Evolutionary conservation across 1,139 yeast genomes (phyloP).

Genomic region (Suhomyces anneliseae): DNA sequence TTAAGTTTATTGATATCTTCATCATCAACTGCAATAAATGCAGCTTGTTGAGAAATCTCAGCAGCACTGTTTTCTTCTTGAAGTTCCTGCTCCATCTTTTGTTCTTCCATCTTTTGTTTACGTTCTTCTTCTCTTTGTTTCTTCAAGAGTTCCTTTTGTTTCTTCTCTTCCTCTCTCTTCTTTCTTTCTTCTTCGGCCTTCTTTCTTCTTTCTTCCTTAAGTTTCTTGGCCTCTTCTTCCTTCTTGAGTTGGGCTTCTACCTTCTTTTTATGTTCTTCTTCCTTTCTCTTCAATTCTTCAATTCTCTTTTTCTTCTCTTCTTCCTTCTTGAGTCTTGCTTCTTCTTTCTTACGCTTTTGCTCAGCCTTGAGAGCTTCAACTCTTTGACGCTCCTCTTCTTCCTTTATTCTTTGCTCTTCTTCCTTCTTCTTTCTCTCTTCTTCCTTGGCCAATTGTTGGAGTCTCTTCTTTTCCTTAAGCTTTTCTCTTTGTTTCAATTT

Average conservation of each 20-base stretch:
- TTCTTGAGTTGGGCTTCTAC: slow-evolving; percentile 51
- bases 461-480: slow-evolving; percentile 74
- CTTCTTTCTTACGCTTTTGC: slow-evolving; percentile 49
- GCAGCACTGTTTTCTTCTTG: slow-evolving; percentile 7
- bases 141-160: slow-evolving; percentile 40
- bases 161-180: slow-evolving; percentile 48
- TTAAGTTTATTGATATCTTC: neutral
- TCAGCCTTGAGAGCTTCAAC: slow-evolving; percentile 45
- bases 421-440: slow-evolving; percentile 66
- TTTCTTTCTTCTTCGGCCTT: slow-evolving; percentile 43
- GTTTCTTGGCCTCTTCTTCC: slow-evolving; percentile 43
- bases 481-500: slow-evolving; percentile 72
- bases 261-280: slow-evolving; percentile 45
- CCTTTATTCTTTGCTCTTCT: slow-evolving; percentile 47
- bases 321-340: slow-evolving; percentile 48
- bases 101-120: slow-evolving; percentile 17
- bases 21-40: slow-evolving; percentile 3
- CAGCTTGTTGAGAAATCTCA: slow-evolving; percentile 9
- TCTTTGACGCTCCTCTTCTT: slow-evolving; percentile 33
- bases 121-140: slow-evolving; percentile 43
- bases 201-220: slow-evolving; percentile 47
- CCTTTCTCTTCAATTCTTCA: slow-evolving; percentile 43
- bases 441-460: slow-evolving; percentile 70
- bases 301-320: slow-evolving; percentile 51
- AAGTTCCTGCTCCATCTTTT: slow-evolving; percentile 33